Conservation (phyloP, 2,329 filamentous ascomycete species). For the Colletotrichum costaricense region DNA sequence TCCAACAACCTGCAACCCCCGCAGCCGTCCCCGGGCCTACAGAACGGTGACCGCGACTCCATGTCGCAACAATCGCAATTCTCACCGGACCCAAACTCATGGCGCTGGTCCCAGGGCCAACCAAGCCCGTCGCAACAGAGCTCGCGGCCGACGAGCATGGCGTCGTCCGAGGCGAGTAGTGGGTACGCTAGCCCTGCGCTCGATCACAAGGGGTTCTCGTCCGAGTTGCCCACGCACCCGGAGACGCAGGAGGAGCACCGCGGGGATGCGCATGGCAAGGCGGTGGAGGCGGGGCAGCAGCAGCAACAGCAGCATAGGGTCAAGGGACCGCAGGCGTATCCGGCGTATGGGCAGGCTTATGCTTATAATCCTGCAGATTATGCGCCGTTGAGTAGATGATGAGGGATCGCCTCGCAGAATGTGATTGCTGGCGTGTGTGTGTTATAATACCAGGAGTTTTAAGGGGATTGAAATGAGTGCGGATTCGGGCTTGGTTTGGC, state of each 20-base stretch:
- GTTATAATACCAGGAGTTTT: neutral
- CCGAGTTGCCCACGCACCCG: conserved; percentile 58
- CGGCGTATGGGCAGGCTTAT: conserved; percentile 41
- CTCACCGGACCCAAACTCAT: conserved; percentile 45
- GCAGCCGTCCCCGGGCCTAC: conserved; percentile 37
- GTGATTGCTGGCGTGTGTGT: neutral
- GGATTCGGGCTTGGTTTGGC: neutral
- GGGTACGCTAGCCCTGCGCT: conserved; percentile 52
- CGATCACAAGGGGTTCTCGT: conserved; percentile 54
- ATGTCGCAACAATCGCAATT: conserved; percentile 32
- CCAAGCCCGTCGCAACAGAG: conserved; percentile 42
- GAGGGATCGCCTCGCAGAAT: neutral
- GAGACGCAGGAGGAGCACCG: conserved; percentile 60
- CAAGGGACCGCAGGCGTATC: conserved; percentile 25
- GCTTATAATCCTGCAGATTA: conserved; percentile 55
- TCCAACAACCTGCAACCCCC: conserved; percentile 43
- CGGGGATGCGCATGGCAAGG: conserved; percentile 3
- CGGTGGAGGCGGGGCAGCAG: conserved; percentile 9
- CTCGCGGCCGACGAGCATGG: conserved; percentile 50
- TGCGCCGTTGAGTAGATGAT: conserved; percentile 36
- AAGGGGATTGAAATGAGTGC: neutral
- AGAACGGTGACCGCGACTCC: conserved; percentile 39
- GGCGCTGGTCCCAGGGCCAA: conserved; percentile 55
- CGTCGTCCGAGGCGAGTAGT: conserved; percentile 43
- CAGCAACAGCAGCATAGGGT: conserved; percentile 16